phyloP scores from a whole-genome alignment of 1,139 yeast species.

The Saccharomyces pastorianus region DNA sequence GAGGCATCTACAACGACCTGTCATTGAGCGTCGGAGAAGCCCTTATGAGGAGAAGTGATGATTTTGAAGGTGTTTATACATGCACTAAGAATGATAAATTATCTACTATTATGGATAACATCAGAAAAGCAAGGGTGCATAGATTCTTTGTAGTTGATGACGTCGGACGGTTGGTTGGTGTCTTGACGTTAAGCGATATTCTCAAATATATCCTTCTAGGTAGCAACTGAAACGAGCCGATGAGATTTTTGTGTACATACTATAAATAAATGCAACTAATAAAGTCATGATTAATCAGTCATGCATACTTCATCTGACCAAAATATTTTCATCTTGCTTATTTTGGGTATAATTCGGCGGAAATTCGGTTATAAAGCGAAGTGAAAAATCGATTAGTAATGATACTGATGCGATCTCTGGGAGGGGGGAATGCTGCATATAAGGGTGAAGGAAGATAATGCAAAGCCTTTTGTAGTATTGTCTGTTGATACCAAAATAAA shows the following conservation, averaged over 20 bases:
- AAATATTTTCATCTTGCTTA: neutral
- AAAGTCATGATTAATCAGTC: neutral
- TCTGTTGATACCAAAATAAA: neutral
- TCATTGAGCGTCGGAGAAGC: constrained; percentile 95
- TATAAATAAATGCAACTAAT: neutral
- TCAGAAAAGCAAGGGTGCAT: constrained; percentile 83
- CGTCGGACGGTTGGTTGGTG: constrained; percentile 67
- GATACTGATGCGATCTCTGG: neutral
- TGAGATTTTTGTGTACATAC: neutral
- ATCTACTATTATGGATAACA: constrained; percentile 88
- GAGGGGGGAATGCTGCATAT: neutral
- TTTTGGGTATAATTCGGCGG: neutral
- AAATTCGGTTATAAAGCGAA: neutral
- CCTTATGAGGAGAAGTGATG: constrained; percentile 85
- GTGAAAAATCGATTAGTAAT: neutral
- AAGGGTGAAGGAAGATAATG: neutral
- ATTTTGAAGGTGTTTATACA: constrained; percentile 96
- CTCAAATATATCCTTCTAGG: constrained; percentile 73
- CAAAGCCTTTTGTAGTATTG: neutral
- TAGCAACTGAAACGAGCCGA: constrained; percentile 33
- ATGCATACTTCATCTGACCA: neutral
- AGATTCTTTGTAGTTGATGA: constrained; percentile 88
- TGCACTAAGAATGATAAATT: constrained; percentile 84
- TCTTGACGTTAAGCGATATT: constrained; percentile 86
- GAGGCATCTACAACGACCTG: constrained; percentile 87